These are phyloP conservation scores for Leccinum angustisporum DNA, from an alignment of 1,284 basidiomycete genomes.

Conservation along the genomic window DNA sequence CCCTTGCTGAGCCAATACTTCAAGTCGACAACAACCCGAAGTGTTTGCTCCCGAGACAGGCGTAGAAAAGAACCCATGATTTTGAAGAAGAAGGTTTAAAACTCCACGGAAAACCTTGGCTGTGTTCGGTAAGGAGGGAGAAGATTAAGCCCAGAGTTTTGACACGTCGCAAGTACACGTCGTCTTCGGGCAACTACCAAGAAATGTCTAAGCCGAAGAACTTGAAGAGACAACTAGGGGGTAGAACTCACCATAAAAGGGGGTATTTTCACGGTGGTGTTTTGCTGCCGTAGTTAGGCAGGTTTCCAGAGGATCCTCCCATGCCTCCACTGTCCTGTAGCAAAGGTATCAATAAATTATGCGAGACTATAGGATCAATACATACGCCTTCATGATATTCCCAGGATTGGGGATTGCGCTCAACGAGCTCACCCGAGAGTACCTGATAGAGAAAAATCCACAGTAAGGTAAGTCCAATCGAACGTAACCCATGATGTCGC, in stretches of 20 bases:
- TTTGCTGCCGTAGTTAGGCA: not conserved
- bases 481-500: not conserved
- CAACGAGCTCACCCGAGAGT: not conserved
- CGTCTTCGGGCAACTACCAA: not conserved
- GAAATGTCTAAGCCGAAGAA: not conserved
- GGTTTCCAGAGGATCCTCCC: not conserved
- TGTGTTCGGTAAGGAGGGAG: not conserved
- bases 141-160: not conserved
- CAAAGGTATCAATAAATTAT: not conserved
- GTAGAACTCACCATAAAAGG: not conserved
- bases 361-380: not conserved
- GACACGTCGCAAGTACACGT: not conserved
- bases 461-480: not conserved
- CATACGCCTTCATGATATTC: not conserved
- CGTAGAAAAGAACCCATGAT: not conserved
- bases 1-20: not conserved
- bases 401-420: not conserved
- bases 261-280: not conserved
- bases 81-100: not conserved
- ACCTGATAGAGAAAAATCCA: not conserved
- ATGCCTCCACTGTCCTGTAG: not conserved
- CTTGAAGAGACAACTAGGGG: not conserved
- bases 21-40: not conserved
- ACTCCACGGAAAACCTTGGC: not conserved
- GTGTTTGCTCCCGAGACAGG: not conserved